Conservation (phyloP, 768 basidiomycete genomes). For the Lactifluus hygrophoroides region DNA sequence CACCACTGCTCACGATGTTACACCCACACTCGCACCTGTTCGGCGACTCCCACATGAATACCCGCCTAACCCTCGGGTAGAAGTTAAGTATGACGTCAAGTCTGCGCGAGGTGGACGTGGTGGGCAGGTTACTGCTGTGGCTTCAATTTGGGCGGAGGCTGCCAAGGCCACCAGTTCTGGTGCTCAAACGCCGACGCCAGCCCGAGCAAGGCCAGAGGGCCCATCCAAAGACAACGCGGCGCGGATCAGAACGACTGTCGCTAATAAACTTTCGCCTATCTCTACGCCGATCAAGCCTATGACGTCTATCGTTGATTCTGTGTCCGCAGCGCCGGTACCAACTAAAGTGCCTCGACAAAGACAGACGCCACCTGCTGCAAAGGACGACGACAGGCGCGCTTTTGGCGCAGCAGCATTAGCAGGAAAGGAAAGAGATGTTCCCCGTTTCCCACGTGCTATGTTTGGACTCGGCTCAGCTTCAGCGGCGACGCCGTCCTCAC, state of each 20-base stretch:
- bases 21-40: neutral
- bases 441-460: neutral
- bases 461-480: constrained; percentile 9
- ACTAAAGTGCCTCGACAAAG: neutral
- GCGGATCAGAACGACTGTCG: neutral
- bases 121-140: constrained; percentile 64
- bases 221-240: neutral
- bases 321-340: neutral
- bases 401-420: neutral
- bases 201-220: neutral
- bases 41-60: neutral
- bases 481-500: constrained; percentile 18
- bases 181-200: neutral
- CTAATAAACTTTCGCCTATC: neutral
- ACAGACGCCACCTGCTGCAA: neutral
- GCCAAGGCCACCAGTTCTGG: neutral
- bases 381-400: neutral
- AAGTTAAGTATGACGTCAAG: constrained; percentile 61
- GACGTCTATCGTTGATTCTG: neutral
- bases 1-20: neutral
- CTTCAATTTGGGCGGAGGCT: constrained; percentile 57
- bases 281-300: neutral
- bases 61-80: constrained; percentile 29
- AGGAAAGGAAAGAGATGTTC: neutral
- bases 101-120: constrained; percentile 74